phyloP scores from a whole-genome alignment of 257 asterid genomes.

The Solanum medicagineum region DNA sequence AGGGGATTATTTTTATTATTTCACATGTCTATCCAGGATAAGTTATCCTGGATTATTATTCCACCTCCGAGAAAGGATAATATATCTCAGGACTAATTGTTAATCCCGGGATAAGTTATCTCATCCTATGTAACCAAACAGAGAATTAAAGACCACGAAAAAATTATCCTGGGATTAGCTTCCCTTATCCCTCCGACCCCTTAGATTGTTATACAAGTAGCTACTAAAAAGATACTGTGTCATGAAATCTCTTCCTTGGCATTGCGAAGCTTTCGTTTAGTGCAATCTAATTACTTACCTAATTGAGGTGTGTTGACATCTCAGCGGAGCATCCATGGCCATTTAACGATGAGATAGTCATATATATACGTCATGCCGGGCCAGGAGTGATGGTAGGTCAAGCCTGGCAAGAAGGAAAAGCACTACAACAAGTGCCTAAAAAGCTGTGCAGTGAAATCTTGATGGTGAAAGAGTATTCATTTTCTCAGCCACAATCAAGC shows the following conservation, averaged over 20 bases:
- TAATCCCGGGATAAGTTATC: too few species aligned
- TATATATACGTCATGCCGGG: conserved; percentile 61
- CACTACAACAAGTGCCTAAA: conserved; percentile 57
- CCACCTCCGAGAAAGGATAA: too few species aligned
- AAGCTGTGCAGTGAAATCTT: conserved; percentile 63
- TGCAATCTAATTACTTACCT: neutral
- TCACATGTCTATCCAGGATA: too few species aligned
- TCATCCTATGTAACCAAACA: too few species aligned
- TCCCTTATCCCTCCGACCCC: too few species aligned
- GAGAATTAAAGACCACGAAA: too few species aligned
- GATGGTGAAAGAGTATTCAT: conserved; percentile 57
- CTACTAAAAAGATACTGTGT: neutral
- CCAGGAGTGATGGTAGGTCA: conserved; percentile 85
- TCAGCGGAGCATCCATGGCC: conserved; percentile 83
- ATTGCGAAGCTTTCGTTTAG: neutral
- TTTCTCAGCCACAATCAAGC: neutral
- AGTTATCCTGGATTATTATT: too few species aligned
- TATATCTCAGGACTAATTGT: too few species aligned
- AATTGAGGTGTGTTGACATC: neutral
- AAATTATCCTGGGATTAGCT: too few species aligned
- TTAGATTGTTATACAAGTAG: neutral
- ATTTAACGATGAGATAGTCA: conserved; percentile 57
- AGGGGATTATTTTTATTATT: too few species aligned
- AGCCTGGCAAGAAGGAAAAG: conserved; percentile 88
- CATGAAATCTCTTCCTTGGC: neutral